Base-by-base conservation (phyloP, 176 grass and related monocot genomes). In the Ensete ventricosum region DNA sequence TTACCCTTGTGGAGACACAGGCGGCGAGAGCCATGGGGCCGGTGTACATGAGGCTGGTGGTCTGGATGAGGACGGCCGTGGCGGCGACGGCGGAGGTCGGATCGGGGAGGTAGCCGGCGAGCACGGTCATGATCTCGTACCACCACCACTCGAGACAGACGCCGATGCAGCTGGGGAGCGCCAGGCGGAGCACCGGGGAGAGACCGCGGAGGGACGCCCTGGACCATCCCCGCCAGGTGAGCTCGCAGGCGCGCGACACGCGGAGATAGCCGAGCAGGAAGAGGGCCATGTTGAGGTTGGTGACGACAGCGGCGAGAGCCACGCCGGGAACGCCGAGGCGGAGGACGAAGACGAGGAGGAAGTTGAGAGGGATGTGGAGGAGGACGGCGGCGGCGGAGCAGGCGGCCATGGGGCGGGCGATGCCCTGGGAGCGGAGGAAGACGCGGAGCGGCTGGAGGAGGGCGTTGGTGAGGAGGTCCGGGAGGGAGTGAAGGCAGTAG, bases 101-200 rank as follows among this genome's bases (percentile, higher is more conserved):
- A 73, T 98, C 74, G 0, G 84, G 84, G 69, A 98, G 82, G 86
- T 98, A 98, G 0, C 95, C 95, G 14, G 95, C 86, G 14, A 98
- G 89, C n/a, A 98, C 90, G 13, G 95, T 98, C 80, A 98, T 79
- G 1, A 98, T 92, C 90, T 98, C 95, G 73, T 98, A 98, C 95
- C 95, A 98, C 95, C 95, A 98, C 95, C 95, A 98, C 81, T 98
- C 95, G 77, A 98, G 86, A 81, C 95, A 98, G n/a, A 98, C 95
- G 55, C 95, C 52, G 19, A 82, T 76, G 85, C 95, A 98, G 80
- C 95, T 98, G 1, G 95, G 88, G 64, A 98, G 84, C 16, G 95
- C 90, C 19, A 98, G 90, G 53, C 86, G 83, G 65, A 87, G 86
- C 59, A 98, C 82, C 9, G 78, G 90, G 1, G 79, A 24, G 2